Conservation (phyloP, 805 yeast species). For the Yamadazyma endophytica region DNA sequence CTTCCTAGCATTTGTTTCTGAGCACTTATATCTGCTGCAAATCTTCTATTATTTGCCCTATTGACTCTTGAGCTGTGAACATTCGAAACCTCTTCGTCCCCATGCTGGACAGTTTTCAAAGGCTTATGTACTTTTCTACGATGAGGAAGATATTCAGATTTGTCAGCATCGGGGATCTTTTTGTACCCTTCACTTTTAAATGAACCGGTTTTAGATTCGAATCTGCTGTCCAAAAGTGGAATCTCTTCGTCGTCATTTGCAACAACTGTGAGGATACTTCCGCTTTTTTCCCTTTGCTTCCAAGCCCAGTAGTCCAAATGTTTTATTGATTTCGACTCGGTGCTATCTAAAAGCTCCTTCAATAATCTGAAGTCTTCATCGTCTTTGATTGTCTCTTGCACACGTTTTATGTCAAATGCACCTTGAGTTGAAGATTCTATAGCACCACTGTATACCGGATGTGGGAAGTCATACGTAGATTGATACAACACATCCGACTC, state of each 20-base stretch:
- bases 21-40: constrained; percentile 84
- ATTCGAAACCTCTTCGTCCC: constrained; percentile 41
- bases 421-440: constrained; percentile 18
- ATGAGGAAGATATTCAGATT: constrained; percentile 77
- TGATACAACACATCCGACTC: constrained; percentile 35
- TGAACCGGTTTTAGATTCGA: constrained; percentile 50
- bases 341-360: constrained; percentile 35
- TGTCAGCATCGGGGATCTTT: constrained; percentile 69
- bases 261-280: constrained; percentile 13
- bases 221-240: constrained; percentile 21
- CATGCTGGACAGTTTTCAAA: constrained; percentile 68
- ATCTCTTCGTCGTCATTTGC: constrained; percentile 25
- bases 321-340: constrained; percentile 13
- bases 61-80: constrained; percentile 74
- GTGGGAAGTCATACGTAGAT: constrained; percentile 51
- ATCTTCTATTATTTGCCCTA: constrained; percentile 81
- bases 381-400: constrained; percentile 61
- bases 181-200: constrained; percentile 70
- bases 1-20: constrained; percentile 74
- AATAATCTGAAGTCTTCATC: constrained; percentile 67
- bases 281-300: constrained; percentile 41
- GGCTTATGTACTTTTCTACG: constrained; percentile 66
- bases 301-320: constrained; percentile 64
- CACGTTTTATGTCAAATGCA: constrained; percentile 38
- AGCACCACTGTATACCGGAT: constrained; percentile 50